These are phyloP conservation scores for Populus hybrid DNA, from an alignment of 441 rosid genomes.

Conservation along the genomic window DNA sequence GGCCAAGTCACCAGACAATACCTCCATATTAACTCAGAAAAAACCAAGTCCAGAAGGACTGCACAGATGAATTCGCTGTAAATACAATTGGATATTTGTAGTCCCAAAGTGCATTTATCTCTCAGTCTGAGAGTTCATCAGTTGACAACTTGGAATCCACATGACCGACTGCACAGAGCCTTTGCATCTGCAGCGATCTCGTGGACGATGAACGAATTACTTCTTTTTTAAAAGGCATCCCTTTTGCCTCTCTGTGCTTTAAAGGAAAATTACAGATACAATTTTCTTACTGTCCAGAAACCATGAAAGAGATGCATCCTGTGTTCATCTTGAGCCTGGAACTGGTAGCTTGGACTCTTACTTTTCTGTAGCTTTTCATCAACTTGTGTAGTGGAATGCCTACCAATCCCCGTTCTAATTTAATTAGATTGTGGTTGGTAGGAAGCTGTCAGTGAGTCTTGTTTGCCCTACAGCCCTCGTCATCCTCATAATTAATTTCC, in stretches of 20 bases:
- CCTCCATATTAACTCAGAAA: no score
- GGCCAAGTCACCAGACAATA: no score
- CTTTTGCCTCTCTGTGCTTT: neutral
- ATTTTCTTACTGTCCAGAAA: neutral
- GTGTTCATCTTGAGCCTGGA: neutral
- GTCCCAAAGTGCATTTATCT: no score
- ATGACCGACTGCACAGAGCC: neutral
- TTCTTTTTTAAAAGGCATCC: neutral
- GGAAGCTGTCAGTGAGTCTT: neutral
- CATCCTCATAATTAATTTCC: neutral
- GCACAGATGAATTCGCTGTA: no score
- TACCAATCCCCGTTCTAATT: neutral
- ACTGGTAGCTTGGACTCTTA: neutral
- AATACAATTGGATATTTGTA: no score
- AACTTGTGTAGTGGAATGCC: neutral
- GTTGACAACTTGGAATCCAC: neutral
- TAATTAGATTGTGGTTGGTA: neutral
- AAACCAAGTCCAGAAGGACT: no score
- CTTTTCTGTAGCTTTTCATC: neutral
- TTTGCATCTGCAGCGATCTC: neutral
- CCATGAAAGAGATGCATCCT: neutral
- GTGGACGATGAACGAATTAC: neutral
- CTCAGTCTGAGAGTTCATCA: no score
- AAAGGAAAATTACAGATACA: neutral
- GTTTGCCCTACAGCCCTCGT: neutral